Base-by-base conservation (phyloP, 495 filamentous ascomycete genomes). In the Bacidia gigantensis region DNA sequence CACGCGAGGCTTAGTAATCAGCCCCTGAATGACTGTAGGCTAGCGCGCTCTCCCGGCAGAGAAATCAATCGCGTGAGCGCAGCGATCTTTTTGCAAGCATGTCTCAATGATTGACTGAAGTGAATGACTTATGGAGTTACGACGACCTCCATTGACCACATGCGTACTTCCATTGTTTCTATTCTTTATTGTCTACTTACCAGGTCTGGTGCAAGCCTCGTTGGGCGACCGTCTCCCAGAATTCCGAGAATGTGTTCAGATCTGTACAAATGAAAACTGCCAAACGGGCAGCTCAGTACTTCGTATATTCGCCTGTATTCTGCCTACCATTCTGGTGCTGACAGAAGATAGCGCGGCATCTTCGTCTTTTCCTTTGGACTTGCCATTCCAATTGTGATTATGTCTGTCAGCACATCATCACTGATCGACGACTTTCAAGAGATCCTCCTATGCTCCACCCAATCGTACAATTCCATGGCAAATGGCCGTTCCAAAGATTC, bases 361-460 rank as follows among this genome's bases (percentile, higher is more conserved):
- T 72, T 63, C 77, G 69, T 57, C 65, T 75, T 57, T 66, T 74
- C 62, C 64, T 72, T 47, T 78, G 73, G 74, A 75, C 71, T 46
- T 98, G 92, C 69, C 80, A 87, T 29, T 65, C 82, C 61, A 90
- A 98, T 75, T 98, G 92, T 76, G 92, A 98, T 72, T 95, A 98
- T 73, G 84, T 85, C 44, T 98, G 92, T 74, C 92, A 98, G 65
- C 92, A 95, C 73, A 84, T 95, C 66, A 74, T 92, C 49, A 97
- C 92, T 49, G 67, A 84, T 53, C 68, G 64, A 21, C 87, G 92
- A 53, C 66, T 86, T 46, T 71, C 77, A 35, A 73, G 77, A 59
- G 74, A 80, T 44, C 77, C 78, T 26, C 79, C 80, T 12, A 75
- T 78, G 67, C 65, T 76, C 39, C 70, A 76, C 25, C 77, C 85